Evolutionary conservation across 2,329 filamentous ascomycete genomes (phyloP).

Genomic region (Neospermospora avenae): DNA sequence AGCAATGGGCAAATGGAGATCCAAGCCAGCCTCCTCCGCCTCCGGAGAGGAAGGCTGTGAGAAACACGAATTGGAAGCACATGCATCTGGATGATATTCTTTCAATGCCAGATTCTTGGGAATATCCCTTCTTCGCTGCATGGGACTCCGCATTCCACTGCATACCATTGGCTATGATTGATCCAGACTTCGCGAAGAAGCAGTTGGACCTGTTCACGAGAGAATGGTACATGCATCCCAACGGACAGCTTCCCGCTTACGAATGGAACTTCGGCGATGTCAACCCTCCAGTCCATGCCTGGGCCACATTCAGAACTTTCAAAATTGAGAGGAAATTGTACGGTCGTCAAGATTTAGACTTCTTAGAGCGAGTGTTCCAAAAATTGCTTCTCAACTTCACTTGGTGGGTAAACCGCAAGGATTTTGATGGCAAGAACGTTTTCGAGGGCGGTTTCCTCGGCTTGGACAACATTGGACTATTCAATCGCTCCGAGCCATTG

Average conservation of each 20-base stretch:
- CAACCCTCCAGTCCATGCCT: conserved; percentile 94
- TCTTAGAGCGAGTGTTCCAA: conserved; percentile 93
- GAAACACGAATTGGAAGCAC: conserved; percentile 91
- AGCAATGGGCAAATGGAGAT: conserved; percentile 96
- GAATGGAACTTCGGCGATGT: conserved; percentile 99
- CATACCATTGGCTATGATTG: conserved; percentile 93
- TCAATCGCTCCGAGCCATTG: conserved; percentile 93
- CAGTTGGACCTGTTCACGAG: conserved; percentile 93
- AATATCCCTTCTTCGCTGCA: conserved; percentile 96
- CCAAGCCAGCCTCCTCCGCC: conserved; percentile 85
- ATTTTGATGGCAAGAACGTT: conserved; percentile 90
- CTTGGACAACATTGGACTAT: conserved; percentile 94
- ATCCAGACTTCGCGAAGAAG: conserved; percentile 97
- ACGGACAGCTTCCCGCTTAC: conserved; percentile 86
- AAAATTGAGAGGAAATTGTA: conserved; percentile 99
- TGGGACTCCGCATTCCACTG: conserved; percentile 98
- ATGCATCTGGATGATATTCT: conserved; percentile 92
- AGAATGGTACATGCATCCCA: conserved; percentile 99
- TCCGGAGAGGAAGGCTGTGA: conserved; percentile 70
- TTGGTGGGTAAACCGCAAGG: conserved; percentile 99
- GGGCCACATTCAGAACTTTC: conserved; percentile 93
- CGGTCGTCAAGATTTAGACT: conserved; percentile 89
- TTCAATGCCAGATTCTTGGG: conserved; percentile 98
- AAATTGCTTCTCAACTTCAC: conserved; percentile 96
- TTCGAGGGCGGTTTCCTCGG: conserved; percentile 96